Evolutionary conservation across 140 eudicot species (phyloP), one percentile per base, ranked within the genome.

Genomic region (Cichorium intybus): DNA sequence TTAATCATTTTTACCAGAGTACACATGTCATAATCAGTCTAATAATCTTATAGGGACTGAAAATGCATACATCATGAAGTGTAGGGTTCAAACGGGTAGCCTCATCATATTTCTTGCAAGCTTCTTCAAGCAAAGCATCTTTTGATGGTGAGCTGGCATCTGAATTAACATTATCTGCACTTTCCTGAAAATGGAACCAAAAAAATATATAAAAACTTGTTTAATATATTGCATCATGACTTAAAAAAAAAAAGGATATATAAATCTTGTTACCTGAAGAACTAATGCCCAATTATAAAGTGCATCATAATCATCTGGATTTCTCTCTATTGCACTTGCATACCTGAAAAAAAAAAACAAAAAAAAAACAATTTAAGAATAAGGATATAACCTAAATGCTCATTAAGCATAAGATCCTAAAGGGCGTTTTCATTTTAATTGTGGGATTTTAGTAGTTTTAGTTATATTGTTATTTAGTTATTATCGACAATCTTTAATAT

Each of bases 281-380:
- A 91, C 96, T 49, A 91, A 74, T 26, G 96, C 97, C 96, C 97
- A 87, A 71, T 90, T 90, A 80, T 90, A 90, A 65, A 90, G 89
- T 35, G 97, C 97, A 82, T 90, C 97, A 72, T 82, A 82, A 74
- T 87, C 97, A 41, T 79, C 91, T 48, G 95, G 97, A 69, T 91
- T 91, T 75, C 84, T 85, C 78, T 87, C 91, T 62, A 91, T 64
- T 60, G 97, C 89, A 77, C 76, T 91, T 45, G 97, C 97, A 85
- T 87, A 84, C 79, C 96, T 90, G 88, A 63, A 43, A 27, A 6
- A 17, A 24, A 17, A 26, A 21, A 41, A 33, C 28, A 1, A 23
- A 35, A 61, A 21, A 37, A 6, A 7, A 26, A 22, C 17, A 47
- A 64, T 27, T 10, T 64, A 33, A 6, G 6, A 41, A 12, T 24